These are phyloP conservation scores for Ganoderma meredithae DNA, from an alignment of 1,284 basidiomycete species.

Conservation along the genomic window DNA sequence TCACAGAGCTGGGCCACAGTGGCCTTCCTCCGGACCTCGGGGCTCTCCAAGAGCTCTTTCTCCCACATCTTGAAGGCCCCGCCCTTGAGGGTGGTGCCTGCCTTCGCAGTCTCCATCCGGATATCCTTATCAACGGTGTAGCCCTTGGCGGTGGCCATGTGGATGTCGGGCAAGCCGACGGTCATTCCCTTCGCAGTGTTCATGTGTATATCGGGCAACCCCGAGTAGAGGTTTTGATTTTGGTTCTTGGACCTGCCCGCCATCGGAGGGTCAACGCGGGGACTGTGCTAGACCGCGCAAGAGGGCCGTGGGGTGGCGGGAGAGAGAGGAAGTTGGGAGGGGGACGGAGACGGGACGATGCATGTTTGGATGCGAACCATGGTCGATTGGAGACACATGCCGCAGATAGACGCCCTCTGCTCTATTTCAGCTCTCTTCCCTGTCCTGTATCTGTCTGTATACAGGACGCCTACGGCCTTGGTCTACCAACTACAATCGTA, in stretches of 20 bases:
- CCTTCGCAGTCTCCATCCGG: conserved; percentile 71
- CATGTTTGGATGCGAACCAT: conserved; percentile 17
- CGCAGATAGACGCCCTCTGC: conserved; percentile 22
- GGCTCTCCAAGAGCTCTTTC: conserved; percentile 79
- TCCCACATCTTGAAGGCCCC: conserved; percentile 81
- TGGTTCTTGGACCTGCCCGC: conserved; percentile 17
- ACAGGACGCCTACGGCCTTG: background rate
- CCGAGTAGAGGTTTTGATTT: conserved; percentile 20
- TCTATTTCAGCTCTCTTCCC: background rate
- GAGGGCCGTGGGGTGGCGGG: background rate
- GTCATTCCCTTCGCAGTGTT: conserved; percentile 68
- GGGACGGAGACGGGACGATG: background rate
- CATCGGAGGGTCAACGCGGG: conserved; percentile 5
- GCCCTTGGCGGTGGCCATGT: conserved; percentile 72
- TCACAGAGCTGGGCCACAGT: conserved; percentile 95
- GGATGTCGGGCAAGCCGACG: conserved; percentile 59
- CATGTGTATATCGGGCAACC: conserved; percentile 67
- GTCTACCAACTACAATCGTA: background rate
- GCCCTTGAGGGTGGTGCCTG: conserved; percentile 60
- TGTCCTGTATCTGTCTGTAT: background rate
- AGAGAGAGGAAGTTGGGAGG: background rate
- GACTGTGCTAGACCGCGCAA: background rate
- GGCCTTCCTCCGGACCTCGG: conserved; percentile 91
- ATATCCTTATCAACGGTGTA: conserved; percentile 60
- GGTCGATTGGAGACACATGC: background rate